Evolutionary conservation across 495 filamentous ascomycete species (phyloP), one percentile per base, ranked within the genome.

Genomic region (Daldinia vernicosa): DNA sequence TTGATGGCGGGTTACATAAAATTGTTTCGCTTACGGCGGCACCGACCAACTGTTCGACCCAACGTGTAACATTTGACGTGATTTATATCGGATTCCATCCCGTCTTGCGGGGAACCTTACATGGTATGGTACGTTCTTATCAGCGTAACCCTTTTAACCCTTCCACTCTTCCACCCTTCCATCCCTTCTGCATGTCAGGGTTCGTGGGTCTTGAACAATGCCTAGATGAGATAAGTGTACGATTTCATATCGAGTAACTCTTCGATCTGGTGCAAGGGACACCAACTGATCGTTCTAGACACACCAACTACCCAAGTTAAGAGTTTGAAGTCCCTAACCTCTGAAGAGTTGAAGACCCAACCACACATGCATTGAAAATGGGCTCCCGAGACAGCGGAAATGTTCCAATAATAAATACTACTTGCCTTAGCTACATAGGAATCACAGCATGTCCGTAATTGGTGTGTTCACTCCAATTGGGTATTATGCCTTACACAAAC

Each of bases 21-120:
- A 64, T 51, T 62, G 43, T 57, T 5, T 72, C 69, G 69, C 69
- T 72, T 65, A 69, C 14, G 39, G 66, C 65, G 70, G 63, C 50
- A 53, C 50, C 24, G 35, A 33, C n/a, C 27, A 17, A 55, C 30
- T 11, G 30, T 55, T 30, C 27, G 43, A 47, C 22, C 9, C 1
- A 47, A 9, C 43, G 27, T 24, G 56, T 57, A 56, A 47, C 51
- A 57, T 56, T 66, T 57, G 39, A 66, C 43, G 67, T 60, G 55
- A 61, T 35, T 52, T 58, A 22, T 47, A 22, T 47, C 43, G 43
- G 43, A 55, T 54, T 30, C 50, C 19, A 22, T 62, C 35, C 62
- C 63, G 52, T 51, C 63, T 58, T 62, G 68, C 32, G 57, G 68
- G 52, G 68, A 66, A 60, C 47, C 39, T 30, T 37, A 47, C 43